Conservation (phyloP, 2,329 filamentous ascomycete genomes). For the Sporothrix euskadiensis region DNA sequence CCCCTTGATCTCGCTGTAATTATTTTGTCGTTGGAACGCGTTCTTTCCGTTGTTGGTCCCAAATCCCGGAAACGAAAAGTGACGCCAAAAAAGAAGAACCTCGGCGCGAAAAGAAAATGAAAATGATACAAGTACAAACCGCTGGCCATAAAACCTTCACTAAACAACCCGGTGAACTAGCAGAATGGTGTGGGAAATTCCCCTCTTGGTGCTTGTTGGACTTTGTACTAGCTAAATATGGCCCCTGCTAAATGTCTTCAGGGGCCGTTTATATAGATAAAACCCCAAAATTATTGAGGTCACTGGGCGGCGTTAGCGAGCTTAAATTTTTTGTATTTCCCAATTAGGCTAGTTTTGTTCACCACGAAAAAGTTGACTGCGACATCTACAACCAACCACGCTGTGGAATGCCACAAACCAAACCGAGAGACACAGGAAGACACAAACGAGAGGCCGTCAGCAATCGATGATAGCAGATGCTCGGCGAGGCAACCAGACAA, state of each 20-base stretch:
- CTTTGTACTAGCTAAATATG: conserved; percentile 6
- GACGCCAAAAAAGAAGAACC: conserved; percentile 9
- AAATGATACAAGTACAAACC: not conserved
- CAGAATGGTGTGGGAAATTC: not conserved
- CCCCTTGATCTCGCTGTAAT: conserved; percentile 2
- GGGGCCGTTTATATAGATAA: conserved; percentile 3
- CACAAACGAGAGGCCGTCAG: not conserved
- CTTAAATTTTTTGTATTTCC: not conserved
- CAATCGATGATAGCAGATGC: not conserved
- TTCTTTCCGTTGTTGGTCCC: not conserved
- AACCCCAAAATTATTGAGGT: not conserved
- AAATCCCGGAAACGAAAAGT: not conserved
- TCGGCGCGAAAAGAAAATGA: conserved; percentile 1
- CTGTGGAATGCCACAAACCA: conserved; percentile 1
- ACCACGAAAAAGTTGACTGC: not conserved
- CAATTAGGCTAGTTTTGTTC: not conserved
- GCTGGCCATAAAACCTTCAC: not conserved
- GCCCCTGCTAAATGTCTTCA: not conserved
- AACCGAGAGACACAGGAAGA: not conserved
- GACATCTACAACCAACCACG: not conserved
- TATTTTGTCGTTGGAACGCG: not conserved
- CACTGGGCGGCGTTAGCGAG: not conserved
- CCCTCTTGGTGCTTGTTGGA: not conserved
- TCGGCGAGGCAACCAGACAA: not conserved
- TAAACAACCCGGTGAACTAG: not conserved